Percentiles rank a stretch among this genome's conserved stretches.
phyloP scores from a whole-genome alignment of 176 grass and related monocot species.

The Calamus simplicifolius region DNA sequence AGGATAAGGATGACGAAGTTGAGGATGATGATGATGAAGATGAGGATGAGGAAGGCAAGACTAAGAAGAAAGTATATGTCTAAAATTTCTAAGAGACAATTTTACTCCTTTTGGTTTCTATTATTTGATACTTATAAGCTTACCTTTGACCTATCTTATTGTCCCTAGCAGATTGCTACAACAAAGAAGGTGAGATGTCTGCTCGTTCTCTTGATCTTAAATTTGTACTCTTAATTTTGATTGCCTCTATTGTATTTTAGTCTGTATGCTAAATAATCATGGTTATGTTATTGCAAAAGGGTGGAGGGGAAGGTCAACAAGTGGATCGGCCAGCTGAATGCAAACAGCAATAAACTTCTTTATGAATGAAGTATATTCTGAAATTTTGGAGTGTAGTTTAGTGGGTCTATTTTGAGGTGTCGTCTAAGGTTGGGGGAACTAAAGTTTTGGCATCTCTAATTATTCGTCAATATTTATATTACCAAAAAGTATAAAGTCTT shows the following conservation, averaged over 20 bases:
- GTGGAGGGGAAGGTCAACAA: constrained; percentile 8
- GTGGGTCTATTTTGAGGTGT: no score
- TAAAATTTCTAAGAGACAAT: background rate
- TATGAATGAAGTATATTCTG: background rate
- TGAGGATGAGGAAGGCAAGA: constrained; percentile 2
- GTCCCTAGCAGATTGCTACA: background rate
- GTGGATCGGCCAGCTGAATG: constrained; percentile 10
- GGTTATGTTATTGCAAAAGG: constrained; percentile 8
- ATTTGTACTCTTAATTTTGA: background rate
- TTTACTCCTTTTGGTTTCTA: background rate
- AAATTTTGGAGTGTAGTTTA: background rate
- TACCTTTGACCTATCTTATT: background rate
- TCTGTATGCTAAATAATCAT: no score
- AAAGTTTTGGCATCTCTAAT: no score
- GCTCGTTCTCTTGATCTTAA: background rate
- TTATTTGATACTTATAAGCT: background rate
- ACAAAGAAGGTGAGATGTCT: background rate
- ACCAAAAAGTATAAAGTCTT: no score
- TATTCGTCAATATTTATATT: no score
- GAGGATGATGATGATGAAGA: constrained; percentile 6
- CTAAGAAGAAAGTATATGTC: constrained; percentile 6
- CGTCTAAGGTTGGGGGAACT: no score
- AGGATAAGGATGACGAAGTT: background rate
- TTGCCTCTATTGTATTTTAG: background rate
- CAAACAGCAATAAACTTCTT: constrained; percentile 11